Evolutionary conservation across 129 eudicot genomes (phyloP), one percentile per base, ranked within the genome.

Genomic region (Artemisia argyi): DNA sequence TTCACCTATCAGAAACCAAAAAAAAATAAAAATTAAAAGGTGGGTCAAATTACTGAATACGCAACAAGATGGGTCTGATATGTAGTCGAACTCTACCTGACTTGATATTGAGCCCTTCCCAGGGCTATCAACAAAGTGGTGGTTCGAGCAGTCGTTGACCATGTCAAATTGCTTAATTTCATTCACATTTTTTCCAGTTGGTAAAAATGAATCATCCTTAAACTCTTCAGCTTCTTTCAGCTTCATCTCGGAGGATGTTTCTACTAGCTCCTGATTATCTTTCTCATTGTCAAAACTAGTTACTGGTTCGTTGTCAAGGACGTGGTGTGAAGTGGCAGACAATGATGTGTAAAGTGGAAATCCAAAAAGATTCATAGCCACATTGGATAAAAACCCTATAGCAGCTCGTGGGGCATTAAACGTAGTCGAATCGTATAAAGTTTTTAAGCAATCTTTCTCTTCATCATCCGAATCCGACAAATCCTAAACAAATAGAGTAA

Each of bases 121-220:
- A 18, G 83, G 77, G 54, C 82, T 84, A 58, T 81, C 83, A 60
- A 80, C 80, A 24, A 90, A 95, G 80, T 95, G 97, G 80, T 95
- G 97, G 26, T 88, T 86, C 10, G 81, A 84, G 80, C 88, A 86
- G 79, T 79, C 90, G 66, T 50, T 80, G 65, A 95, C 88, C 85
- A 90, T 73, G 80, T 90, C 99, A 65, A 95, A 95, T 69, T 76
- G 90, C 69, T 22, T 80, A 70, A 90, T 73, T 18, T 46, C 53
- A 48, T 81, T 79, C 7, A 52, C 19, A 47, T 35, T 48, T 70
- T 76, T 30, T 75, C 66, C 83, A 44, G 26, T 30, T 12, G 80
- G 76, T 73, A 76, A 57, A 39, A 46, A 30, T n/a, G 4, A 52
- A 61, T 47, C 72, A 15, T 59, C 75, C 42, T 58, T 60, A 2